These are phyloP conservation scores for Castanea crenata DNA, from an alignment of 306 rosid genomes.

Conservation along the genomic window DNA sequence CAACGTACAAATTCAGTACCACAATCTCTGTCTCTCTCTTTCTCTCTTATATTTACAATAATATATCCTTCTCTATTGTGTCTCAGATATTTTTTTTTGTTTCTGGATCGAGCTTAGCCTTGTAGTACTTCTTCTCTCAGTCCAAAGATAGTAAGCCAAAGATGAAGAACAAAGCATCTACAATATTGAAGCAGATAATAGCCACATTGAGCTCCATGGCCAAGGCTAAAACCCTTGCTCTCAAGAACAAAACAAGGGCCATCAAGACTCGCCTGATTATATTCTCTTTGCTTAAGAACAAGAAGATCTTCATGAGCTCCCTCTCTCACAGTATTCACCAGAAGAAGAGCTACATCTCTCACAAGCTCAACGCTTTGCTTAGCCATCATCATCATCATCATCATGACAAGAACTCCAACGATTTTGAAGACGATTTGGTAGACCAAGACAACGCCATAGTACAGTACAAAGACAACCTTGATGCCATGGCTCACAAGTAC, in stretches of 20 bases:
- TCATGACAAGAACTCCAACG: neutral
- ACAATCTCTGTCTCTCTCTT: neutral
- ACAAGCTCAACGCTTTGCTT: constrained; percentile 38
- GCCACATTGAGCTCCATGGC: constrained; percentile 36
- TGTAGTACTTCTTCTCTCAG: too few relatives aligned
- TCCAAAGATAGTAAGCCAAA: neutral
- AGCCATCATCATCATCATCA: constrained; percentile 11
- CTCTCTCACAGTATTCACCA: constrained; percentile 31
- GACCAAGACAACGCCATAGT: constrained; percentile 11
- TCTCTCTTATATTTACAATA: neutral
- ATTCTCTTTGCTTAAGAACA: constrained; percentile 44
- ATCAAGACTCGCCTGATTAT: constrained; percentile 44
- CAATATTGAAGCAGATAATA: constrained; percentile 31
- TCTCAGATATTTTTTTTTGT: neutral
- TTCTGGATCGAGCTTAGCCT: neutral
- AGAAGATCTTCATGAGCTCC: constrained; percentile 38
- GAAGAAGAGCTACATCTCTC: constrained; percentile 34
- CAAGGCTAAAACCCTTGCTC: constrained; percentile 37
- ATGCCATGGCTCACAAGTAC: constrained; percentile 16
- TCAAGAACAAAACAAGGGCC: constrained; percentile 45
- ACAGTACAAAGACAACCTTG: neutral
- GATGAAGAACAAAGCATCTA: constrained; percentile 39
- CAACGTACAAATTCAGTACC: neutral
- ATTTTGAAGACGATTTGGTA: constrained; percentile 9
- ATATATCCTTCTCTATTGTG: neutral